These are phyloP conservation scores for Cladosporium sp. DNA, from an alignment of 2,329 filamentous ascomycete genomes.

Conservation along the genomic window DNA sequence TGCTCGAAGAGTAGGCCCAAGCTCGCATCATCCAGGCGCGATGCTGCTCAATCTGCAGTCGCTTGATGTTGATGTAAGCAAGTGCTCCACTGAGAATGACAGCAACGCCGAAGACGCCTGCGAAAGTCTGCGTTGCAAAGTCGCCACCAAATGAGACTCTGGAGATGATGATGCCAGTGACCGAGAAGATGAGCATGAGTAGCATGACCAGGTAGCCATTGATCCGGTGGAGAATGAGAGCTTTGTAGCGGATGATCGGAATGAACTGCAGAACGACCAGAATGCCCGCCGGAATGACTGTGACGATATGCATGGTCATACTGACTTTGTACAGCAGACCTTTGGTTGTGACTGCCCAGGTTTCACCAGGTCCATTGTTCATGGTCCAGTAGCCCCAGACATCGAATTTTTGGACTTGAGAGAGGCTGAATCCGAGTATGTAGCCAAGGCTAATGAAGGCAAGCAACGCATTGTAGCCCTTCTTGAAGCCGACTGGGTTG, in stretches of 20 bases:
- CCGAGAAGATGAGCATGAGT: slow-evolving; percentile 48
- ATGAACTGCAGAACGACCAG: slow-evolving; percentile 43
- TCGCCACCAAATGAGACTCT: slow-evolving; percentile 58
- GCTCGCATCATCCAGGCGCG: slow-evolving; percentile 62
- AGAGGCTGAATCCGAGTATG: slow-evolving; percentile 49
- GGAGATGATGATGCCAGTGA: slow-evolving; percentile 55
- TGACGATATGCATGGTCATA: slow-evolving; percentile 45
- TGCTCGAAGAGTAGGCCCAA: slow-evolving; percentile 39
- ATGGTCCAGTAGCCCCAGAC: slow-evolving; percentile 31
- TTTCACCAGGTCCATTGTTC: neutral
- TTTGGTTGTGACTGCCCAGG: slow-evolving; percentile 31
- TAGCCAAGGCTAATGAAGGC: slow-evolving; percentile 16
- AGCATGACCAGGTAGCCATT: slow-evolving; percentile 57
- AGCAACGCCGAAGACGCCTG: slow-evolving; percentile 49
- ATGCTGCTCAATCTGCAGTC: slow-evolving; percentile 61
- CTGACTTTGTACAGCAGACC: slow-evolving; percentile 29
- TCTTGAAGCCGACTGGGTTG: slow-evolving; percentile 54
- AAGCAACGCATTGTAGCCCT: slow-evolving; percentile 57
- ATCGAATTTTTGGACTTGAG: slow-evolving; percentile 51
- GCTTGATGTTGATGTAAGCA: slow-evolving; percentile 58
- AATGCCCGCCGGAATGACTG: slow-evolving; percentile 40
- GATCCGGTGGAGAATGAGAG: slow-evolving; percentile 57
- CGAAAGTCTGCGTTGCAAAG: slow-evolving; percentile 48
- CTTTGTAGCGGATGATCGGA: slow-evolving; percentile 46
- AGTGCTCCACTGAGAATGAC: slow-evolving; percentile 54